Base-by-base conservation (phyloP, 1,284 basidiomycete species). In the Inonotus hispidus region DNA sequence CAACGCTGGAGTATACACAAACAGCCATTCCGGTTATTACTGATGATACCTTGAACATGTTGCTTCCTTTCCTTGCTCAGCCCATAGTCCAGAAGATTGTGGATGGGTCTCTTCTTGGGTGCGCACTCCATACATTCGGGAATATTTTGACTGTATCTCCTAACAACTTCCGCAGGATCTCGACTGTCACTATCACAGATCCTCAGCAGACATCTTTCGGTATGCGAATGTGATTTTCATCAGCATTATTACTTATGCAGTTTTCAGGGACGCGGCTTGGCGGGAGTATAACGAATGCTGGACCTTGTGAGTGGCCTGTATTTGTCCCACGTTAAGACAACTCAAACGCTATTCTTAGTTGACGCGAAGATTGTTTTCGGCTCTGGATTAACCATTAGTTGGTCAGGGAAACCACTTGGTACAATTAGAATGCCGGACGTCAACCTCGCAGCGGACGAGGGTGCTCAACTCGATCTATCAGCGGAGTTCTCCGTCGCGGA, bases 41-140 rank as follows among this genome's bases (percentile, higher is more conserved):
- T 1, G 90, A 88, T 68, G 70, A 79, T 13, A 84, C 77, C 58
- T 74, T 90, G 59, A 77, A 88, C 68, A 70, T 85, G 54, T 80
- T 92, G 53, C 75, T 92, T 7, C 90, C 89, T 7, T 71, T 88
- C 50, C 79, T 92, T 56, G 89, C 90, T 1, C 78, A 82, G 61
- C 90, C 90, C 2, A 90, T 92, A 62, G 90, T 92, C n/a, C 87
- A 92, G 71, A 84, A 82, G 66, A 82, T 92, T 63, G 86, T 92
- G 45, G 77, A 80, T 27, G 81, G 77, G 25, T 77, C 87, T 8
- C 71, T 77, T 19, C 73, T 92, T 56, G 79, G 80, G 84, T 85
- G 66, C 16, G 75, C 66, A 11, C 43, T 14, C 56, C n/a, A 16
- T 29, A 25, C 16, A 3, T 32, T 35, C 41, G 21, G 43, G 41